These are phyloP conservation scores for Candida sonorensis DNA, from an alignment of 805 yeast species.

Conservation along the genomic window DNA sequence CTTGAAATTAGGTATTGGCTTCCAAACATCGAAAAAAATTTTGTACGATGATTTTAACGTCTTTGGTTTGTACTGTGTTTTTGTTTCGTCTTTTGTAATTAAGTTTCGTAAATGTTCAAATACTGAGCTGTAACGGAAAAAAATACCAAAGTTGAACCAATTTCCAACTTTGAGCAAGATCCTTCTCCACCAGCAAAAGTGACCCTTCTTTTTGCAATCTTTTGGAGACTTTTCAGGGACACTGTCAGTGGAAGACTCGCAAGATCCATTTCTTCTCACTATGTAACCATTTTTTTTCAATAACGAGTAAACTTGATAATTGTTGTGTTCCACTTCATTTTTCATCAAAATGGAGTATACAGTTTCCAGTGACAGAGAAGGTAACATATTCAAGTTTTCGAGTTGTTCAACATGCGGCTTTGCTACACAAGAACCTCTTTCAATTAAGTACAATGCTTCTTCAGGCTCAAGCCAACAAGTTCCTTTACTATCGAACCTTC, in stretches of 20 bases:
- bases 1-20: slow-evolving; percentile 65
- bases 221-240: no score
- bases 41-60: slow-evolving; percentile 13
- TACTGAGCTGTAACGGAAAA: slow-evolving; percentile 6
- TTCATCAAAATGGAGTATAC: slow-evolving; percentile 48
- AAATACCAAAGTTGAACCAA: no score
- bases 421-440: slow-evolving; percentile 57
- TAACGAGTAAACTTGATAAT: slow-evolving; percentile 62
- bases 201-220: no score
- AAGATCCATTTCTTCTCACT: slow-evolving; percentile 31
- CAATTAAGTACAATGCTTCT: slow-evolving; percentile 72
- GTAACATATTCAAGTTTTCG: slow-evolving; percentile 16
- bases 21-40: slow-evolving; percentile 71
- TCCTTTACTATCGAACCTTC: slow-evolving; percentile 44
- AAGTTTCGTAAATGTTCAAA: slow-evolving; percentile 12
- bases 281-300: slow-evolving; percentile 76
- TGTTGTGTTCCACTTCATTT: slow-evolving; percentile 34
- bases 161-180: no score
- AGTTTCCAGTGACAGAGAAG: slow-evolving; percentile 53
- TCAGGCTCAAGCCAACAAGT: slow-evolving; percentile 46
- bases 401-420: slow-evolving; percentile 13
- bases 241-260: background rate
- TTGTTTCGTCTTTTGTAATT: slow-evolving; percentile 1
- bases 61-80: no score
- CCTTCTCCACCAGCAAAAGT: no score